phyloP scores from a whole-genome alignment of 371 early-diverging fungal species.

The Synchytrium microbalum region DNA sequence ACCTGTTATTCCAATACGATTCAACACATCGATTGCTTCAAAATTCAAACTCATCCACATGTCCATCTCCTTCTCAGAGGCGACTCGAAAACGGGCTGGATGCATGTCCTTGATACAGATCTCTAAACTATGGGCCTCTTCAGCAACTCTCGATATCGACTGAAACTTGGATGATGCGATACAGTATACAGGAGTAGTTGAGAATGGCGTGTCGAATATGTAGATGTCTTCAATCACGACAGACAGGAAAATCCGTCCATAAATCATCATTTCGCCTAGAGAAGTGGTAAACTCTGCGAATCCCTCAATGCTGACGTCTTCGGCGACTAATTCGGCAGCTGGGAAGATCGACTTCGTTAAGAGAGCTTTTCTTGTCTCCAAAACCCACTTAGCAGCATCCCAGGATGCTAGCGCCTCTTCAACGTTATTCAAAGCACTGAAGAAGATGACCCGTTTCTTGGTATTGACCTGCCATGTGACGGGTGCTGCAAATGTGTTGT shows the following conservation, averaged over 20 bases:
- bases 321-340: neutral
- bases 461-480: conserved; percentile 14
- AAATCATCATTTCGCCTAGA: neutral
- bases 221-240: conserved; percentile 13
- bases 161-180: neutral
- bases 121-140: neutral
- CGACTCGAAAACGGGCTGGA: too few species aligned
- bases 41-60: conserved; percentile 10
- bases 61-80: conserved; percentile 7
- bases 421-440: conserved; percentile 9
- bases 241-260: conserved; percentile 8
- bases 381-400: conserved; percentile 23
- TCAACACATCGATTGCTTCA: conserved; percentile 13
- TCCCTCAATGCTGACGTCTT: conserved; percentile 18
- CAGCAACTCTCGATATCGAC: neutral
- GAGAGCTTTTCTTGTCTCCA: conserved; percentile 14
- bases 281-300: conserved; percentile 3
- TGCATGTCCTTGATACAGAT: neutral
- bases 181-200: conserved; percentile 8
- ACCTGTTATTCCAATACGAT: conserved; percentile 9
- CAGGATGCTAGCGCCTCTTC: too few species aligned
- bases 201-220: conserved; percentile 4
- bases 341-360: conserved; percentile 3
- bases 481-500: neutral
- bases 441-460: conserved; percentile 11